Conservation (phyloP, 805 yeast genomes). For the Candida khao-thaluensis region DNA sequence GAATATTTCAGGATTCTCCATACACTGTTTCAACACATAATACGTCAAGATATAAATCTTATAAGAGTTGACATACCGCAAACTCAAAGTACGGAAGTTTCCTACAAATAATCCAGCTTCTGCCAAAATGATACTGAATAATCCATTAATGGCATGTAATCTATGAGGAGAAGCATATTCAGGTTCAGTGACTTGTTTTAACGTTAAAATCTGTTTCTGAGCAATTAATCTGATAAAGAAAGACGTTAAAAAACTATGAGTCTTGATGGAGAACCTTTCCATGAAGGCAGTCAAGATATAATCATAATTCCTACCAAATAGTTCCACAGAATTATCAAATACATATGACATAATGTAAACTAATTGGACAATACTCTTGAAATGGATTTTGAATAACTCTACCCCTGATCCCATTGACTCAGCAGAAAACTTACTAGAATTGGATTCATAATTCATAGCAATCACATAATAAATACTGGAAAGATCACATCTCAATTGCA, state of each 20-base stretch:
- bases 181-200: conserved; percentile 16
- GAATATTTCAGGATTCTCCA: conserved; percentile 38
- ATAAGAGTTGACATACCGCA: conserved; percentile 40
- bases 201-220: conserved; percentile 33
- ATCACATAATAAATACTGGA: conserved; percentile 41
- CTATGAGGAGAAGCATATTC: conserved; percentile 20
- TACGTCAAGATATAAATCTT: conserved; percentile 40
- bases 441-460: conserved; percentile 40
- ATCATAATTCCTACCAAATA: conserved; percentile 42
- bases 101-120: conserved; percentile 46
- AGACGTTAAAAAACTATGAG: conserved; percentile 38
- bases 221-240: conserved; percentile 40
- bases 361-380: conserved; percentile 40
- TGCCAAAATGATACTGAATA: conserved; percentile 30
- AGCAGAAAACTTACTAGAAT: conserved; percentile 24
- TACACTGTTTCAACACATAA: conserved; percentile 40
- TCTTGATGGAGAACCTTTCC: conserved; percentile 41
- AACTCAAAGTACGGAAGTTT: conserved; percentile 37
- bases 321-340: conserved; percentile 40
- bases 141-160: conserved; percentile 29
- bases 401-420: conserved; percentile 39
- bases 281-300: conserved; percentile 34
- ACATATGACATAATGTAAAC: conserved; percentile 44
- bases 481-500: conserved; percentile 38
- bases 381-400: conserved; percentile 41